Percentiles rank a stretch among this genome's conserved stretches.
Evolutionary conservation across 352 stramenopile species (phyloP).

Genomic region (Phytophthora chlamydospora): DNA sequence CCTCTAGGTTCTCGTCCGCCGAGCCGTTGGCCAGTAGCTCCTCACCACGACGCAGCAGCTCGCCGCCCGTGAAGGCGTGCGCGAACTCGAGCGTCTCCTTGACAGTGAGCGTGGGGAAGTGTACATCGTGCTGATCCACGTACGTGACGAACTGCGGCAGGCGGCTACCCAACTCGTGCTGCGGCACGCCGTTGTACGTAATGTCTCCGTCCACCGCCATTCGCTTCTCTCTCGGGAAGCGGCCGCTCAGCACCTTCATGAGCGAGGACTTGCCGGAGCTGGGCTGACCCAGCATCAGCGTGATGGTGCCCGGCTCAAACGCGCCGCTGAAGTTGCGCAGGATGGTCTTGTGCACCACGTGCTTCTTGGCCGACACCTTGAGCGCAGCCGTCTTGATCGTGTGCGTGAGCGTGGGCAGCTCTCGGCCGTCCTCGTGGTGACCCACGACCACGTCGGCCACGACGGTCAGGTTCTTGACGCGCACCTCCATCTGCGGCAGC

Average conservation of each 20-base stretch:
- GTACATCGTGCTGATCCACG: constrained; percentile 52
- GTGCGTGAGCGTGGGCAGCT: constrained; percentile 48
- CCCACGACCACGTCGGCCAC: constrained; percentile 34
- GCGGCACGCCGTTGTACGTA: constrained; percentile 41
- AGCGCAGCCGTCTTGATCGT: constrained; percentile 31
- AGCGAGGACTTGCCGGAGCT: constrained; percentile 34
- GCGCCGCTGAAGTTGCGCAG: constrained; percentile 30
- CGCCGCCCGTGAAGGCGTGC: constrained; percentile 71
- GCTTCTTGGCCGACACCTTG: constrained; percentile 31
- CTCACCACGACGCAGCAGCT: constrained; percentile 21
- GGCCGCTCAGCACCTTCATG: constrained; percentile 38
- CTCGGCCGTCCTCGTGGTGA: constrained; percentile 24
- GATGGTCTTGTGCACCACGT: constrained; percentile 43
- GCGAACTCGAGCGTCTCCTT: constrained; percentile 49
- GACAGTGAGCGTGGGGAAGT: constrained; percentile 73
- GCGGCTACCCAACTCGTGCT: constrained; percentile 18
- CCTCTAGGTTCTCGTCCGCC: constrained; percentile 32
- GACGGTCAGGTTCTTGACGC: constrained; percentile 37
- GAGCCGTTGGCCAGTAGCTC: constrained; percentile 32
- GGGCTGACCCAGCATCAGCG: constrained; percentile 27
- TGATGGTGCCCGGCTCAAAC: constrained; percentile 36
- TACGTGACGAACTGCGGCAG: constrained; percentile 58
- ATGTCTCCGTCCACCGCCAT: constrained; percentile 32
- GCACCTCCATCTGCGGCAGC: constrained; percentile 40
- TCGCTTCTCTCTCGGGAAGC: constrained; percentile 34